Evolutionary conservation across 2,329 filamentous ascomycete genomes (phyloP), one percentile per base, ranked within the genome.

Genomic region (Arthrobotrys entomopaga): DNA sequence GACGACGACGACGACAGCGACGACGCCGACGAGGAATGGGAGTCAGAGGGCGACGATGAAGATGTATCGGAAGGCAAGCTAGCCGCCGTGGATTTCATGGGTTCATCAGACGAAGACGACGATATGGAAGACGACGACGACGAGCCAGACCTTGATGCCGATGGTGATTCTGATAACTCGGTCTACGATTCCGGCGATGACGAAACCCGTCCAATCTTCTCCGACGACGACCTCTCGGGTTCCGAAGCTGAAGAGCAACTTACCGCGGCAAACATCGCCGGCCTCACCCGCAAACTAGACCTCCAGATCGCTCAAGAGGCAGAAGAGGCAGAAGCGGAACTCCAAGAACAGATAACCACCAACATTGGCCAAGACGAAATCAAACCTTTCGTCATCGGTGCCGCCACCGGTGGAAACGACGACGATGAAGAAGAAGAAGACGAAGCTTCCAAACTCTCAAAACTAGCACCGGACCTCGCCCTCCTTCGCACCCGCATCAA

Each of bases 211-310:
- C 87, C 89, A 77, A 92, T 97, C 85, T 99, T 96, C 85, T 98
- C 95, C 0, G 95, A 98, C 77, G 71, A 75, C 15, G 94, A 98
- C 80, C 93, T 96, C 78, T 91, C 94, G 77, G 90, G 93, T 59
- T 93, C 91, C 0, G 92, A 96, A 78, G 90, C 88, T 3, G 92
- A 97, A 82, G 93, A 97, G 83, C 90, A 89, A 81, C 86, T 99
- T 77, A 99, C 92, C 59, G 93, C 93, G 1, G 95, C 95, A 76
- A 99, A 99, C 82, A 98, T 99, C 76, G 95, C 90, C 79, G 95
- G 95, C 70, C 84, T 99, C 65, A 93, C 94, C 65, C 86, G 89
- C 78, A 94, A 93, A 81, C 83, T 99, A 67, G 94, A 99, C 81
- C 85, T 87, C 79, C 85, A 95, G 80, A 84, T 87, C 80, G 90